Evolutionary conservation across 177 flowering plant genomes (phyloP).

Genomic region (Telopea speciosissima): DNA sequence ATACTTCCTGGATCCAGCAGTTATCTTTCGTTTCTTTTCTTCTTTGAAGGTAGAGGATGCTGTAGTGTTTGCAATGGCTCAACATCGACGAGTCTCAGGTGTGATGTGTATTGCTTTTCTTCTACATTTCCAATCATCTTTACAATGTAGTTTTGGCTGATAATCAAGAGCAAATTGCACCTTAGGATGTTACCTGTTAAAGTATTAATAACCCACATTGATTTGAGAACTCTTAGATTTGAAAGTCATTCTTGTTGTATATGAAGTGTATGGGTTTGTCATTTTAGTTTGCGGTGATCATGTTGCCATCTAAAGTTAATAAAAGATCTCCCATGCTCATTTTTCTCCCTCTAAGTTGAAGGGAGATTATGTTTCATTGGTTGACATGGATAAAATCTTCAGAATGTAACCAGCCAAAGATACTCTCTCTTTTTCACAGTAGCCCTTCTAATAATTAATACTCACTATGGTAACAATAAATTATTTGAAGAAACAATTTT

Average conservation of each 20-base stretch:
- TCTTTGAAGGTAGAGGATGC: slow-evolving; percentile 74
- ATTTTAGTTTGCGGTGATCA: no score
- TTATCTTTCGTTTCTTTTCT: neutral
- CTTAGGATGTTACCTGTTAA: neutral
- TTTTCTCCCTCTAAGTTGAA: no score
- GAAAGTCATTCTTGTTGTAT: neutral
- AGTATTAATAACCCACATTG: neutral
- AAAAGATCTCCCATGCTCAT: neutral
- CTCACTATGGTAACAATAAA: no score
- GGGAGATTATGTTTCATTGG: no score
- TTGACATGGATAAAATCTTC: no score
- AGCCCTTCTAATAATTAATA: no score
- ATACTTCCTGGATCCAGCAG: slow-evolving; percentile 3
- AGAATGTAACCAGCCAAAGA: no score
- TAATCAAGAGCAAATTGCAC: neutral
- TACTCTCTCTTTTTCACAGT: no score
- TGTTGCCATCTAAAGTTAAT: no score
- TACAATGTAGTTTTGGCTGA: neutral
- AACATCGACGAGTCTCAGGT: slow-evolving; percentile 33
- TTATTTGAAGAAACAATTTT: no score
- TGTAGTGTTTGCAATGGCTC: slow-evolving; percentile 60
- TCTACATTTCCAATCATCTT: neutral
- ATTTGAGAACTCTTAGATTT: neutral
- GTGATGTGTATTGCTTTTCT: neutral
- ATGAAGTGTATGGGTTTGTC: neutral